Percentiles rank a stretch among this genome's conserved stretches.
Conservation (phyloP, 192 early-diverging fungal genomes). For the Umbelopsis ramanniana region DNA sequence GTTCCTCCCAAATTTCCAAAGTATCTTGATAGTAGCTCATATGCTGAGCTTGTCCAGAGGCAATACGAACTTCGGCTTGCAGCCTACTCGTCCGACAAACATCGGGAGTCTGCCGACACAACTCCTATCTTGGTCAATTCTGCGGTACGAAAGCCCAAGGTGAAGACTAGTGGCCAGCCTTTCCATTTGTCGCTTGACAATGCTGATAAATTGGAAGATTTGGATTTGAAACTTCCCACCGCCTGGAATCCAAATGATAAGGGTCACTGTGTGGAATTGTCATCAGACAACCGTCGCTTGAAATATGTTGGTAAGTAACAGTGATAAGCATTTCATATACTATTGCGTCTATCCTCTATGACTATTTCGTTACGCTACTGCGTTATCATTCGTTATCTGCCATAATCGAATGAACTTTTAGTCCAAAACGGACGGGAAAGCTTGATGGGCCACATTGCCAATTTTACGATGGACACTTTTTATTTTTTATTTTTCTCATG, state of each 20-base stretch:
- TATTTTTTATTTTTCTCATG: conserved; percentile 11
- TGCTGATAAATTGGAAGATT: conserved; percentile 14
- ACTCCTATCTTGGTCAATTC: not conserved
- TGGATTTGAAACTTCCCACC: conserved; percentile 53
- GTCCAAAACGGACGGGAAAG: not conserved
- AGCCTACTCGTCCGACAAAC: not conserved
- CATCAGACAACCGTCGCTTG: conserved; percentile 42
- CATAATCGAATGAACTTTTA: not conserved
- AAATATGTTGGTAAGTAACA: conserved; percentile 55
- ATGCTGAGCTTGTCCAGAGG: conserved; percentile 29
- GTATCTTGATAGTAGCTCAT: conserved; percentile 34
- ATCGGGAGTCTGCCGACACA: not conserved
- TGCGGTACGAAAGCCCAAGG: not conserved
- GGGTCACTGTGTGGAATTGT: conserved; percentile 50
- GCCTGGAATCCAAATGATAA: conserved; percentile 69
- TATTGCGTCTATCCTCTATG: not conserved
- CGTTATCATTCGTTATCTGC: not conserved
- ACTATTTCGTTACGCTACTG: not conserved
- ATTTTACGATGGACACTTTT: conserved; percentile 20
- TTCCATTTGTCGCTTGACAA: not conserved
- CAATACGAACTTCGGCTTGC: conserved; percentile 26
- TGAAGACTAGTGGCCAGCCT: not conserved
- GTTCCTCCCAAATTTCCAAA: conserved; percentile 31
- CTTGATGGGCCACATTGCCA: not conserved
- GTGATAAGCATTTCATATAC: not conserved